phyloP scores from a whole-genome alignment of 257 asterid genomes.

The Dorcoceras hygrometricum region DNA sequence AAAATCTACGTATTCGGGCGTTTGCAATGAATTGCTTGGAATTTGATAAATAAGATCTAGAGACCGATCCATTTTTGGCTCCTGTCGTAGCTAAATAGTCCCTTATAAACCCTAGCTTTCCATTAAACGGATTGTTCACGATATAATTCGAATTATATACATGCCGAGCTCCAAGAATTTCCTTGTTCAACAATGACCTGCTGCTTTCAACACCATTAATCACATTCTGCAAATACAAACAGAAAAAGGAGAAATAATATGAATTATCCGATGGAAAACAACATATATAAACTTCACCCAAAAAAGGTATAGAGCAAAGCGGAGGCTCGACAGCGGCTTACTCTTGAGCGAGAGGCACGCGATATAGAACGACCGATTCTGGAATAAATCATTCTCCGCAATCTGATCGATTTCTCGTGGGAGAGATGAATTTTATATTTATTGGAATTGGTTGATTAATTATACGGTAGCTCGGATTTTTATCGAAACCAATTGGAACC shows the following conservation, averaged over 20 bases:
- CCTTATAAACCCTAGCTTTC: neutral
- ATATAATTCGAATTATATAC: slow-evolving; percentile 11
- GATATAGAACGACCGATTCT: slow-evolving; percentile 46
- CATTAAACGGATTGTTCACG: neutral
- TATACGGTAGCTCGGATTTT: neutral
- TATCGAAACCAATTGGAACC: neutral
- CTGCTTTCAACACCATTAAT: neutral
- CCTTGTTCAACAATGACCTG: neutral
- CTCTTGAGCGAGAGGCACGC: slow-evolving; percentile 56
- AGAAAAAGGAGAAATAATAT: too few relatives aligned
- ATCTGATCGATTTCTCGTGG: neutral
- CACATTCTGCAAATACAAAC: neutral
- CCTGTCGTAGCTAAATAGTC: neutral
- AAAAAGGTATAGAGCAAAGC: neutral
- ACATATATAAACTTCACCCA: neutral
- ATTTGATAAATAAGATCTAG: neutral
- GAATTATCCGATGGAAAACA: neutral
- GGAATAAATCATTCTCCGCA: slow-evolving; percentile 48
- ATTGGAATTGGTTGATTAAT: too few relatives aligned
- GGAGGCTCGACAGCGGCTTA: slow-evolving; percentile 55
- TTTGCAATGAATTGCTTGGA: neutral
- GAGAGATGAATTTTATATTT: neutral
- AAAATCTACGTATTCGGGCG: neutral
- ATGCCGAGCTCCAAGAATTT: neutral
- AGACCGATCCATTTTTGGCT: neutral